Evolutionary conservation across 1,139 yeast species (phyloP).

Genomic region (Suhomyces panamericanus): DNA sequence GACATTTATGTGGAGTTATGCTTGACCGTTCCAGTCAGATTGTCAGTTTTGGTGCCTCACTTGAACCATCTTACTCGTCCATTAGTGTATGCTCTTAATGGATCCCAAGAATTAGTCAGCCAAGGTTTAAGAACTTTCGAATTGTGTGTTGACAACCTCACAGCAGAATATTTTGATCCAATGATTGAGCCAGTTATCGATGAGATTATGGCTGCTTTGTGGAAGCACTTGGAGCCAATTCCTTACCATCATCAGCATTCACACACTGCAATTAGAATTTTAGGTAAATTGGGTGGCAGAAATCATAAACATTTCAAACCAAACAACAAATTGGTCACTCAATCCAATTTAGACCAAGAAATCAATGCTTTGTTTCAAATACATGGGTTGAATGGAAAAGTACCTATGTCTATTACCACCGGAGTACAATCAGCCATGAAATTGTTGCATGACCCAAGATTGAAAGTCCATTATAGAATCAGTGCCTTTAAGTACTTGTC

Average conservation of each 20-base stretch:
- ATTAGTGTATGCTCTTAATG: constrained; percentile 84
- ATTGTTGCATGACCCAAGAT: constrained; percentile 64
- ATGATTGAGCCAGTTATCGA: constrained; percentile 93
- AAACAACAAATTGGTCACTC: constrained; percentile 60
- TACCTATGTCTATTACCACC: constrained; percentile 77
- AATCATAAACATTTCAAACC: constrained; percentile 83
- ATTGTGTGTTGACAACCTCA: constrained; percentile 92
- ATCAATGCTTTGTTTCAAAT: constrained; percentile 67
- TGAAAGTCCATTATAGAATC: constrained; percentile 64
- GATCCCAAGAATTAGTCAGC: constrained; percentile 85
- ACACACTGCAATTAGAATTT: constrained; percentile 87
- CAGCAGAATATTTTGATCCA: constrained; percentile 96
- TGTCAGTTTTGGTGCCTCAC: constrained; percentile 92
- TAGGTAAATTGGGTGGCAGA: constrained; percentile 96
- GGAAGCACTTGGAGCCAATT: constrained; percentile 87
- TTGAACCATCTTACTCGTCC: constrained; percentile 87
- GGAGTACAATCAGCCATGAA: constrained; percentile 76
- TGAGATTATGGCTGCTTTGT: constrained; percentile 89
- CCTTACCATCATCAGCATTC: constrained; percentile 94
- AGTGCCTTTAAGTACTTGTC: constrained; percentile 77
- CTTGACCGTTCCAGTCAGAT: constrained; percentile 90
- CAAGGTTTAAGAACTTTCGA: constrained; percentile 95
- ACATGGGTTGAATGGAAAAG: constrained; percentile 61
- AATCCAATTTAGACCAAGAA: constrained; percentile 64
- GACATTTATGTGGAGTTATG: constrained; percentile 94